These are phyloP conservation scores for Penicillium atrosanguineum DNA, from an alignment of 495 filamentous ascomycete species.

Conservation along the genomic window DNA sequence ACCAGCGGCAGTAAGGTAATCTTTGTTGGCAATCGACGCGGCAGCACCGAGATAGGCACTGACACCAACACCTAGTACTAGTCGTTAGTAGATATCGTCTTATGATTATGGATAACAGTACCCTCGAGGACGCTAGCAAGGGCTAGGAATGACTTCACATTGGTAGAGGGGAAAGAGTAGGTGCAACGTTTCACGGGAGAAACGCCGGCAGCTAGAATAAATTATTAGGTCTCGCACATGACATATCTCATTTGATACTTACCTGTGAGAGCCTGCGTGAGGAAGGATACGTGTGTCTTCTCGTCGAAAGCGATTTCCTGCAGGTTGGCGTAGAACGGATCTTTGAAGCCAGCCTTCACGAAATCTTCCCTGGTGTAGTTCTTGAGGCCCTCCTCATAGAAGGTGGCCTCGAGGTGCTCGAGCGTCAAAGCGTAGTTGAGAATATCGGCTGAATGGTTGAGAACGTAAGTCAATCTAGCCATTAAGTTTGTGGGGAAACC, in stretches of 20 bases:
- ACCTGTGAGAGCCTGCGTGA: constrained; percentile 49
- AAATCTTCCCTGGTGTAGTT: constrained; percentile 55
- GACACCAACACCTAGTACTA: constrained; percentile 42
- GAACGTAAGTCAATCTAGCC: too few species aligned
- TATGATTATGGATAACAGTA: too few species aligned
- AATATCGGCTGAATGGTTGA: too few species aligned
- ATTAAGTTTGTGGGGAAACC: background rate
- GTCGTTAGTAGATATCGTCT: too few species aligned
- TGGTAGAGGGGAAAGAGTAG: constrained; percentile 56
- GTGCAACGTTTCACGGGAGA: constrained; percentile 52
- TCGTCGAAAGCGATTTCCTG: constrained; percentile 53
- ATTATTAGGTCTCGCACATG: too few species aligned
- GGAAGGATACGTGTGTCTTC: constrained; percentile 54
- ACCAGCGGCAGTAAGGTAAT: constrained; percentile 56
- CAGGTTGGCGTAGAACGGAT: constrained; percentile 52
- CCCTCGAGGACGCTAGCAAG: constrained; percentile 53
- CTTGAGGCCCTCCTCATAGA: constrained; percentile 50
- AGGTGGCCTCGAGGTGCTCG: too few species aligned
- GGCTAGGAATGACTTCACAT: constrained; percentile 44
- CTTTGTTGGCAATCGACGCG: constrained; percentile 49
- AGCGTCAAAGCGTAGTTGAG: constrained; percentile 25
- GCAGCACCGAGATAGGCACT: constrained; percentile 62
- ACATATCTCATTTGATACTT: too few species aligned
- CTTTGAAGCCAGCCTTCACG: constrained; percentile 46
- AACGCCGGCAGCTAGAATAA: constrained; percentile 47